Evolutionary conservation across 768 basidiomycete species (phyloP).

Genomic region (Leccinellum rugosiceps): DNA sequence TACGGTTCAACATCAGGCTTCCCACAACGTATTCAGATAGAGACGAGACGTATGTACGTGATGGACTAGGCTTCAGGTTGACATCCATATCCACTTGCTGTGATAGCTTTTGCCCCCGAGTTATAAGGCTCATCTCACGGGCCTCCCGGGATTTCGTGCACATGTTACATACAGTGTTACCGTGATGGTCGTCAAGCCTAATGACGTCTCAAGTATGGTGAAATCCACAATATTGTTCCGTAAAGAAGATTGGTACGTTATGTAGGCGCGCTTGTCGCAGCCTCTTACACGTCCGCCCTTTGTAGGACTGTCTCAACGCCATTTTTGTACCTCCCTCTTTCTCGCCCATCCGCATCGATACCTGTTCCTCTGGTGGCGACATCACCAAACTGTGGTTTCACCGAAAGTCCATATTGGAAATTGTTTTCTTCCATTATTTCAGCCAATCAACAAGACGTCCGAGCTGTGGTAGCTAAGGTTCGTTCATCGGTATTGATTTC

Average conservation of each 20-base stretch:
- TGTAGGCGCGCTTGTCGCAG: constrained; percentile 15
- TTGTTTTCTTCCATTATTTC: constrained; percentile 39
- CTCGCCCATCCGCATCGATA: constrained; percentile 52
- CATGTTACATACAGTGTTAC: constrained; percentile 60
- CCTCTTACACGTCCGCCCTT: background rate
- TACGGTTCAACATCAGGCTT: constrained; percentile 54
- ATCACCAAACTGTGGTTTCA: constrained; percentile 38
- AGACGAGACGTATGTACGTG: constrained; percentile 56
- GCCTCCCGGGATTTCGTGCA: constrained; percentile 70
- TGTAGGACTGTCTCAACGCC: constrained; percentile 54
- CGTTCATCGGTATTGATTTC: constrained; percentile 3
- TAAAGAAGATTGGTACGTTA: constrained; percentile 47
- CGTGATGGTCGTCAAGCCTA: constrained; percentile 49
- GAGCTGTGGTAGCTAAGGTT: constrained; percentile 39
- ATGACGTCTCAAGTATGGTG: constrained; percentile 39
- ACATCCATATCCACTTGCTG: constrained; percentile 2
- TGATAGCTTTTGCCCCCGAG: constrained; percentile 67
- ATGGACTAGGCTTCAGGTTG: background rate
- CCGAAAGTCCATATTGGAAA: constrained; percentile 49
- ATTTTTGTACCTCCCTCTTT: constrained; percentile 65
- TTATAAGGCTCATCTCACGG: constrained; percentile 62
- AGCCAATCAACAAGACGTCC: constrained; percentile 35
- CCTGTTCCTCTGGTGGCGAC: constrained; percentile 42
- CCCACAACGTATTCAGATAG: constrained; percentile 58
- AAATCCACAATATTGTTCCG: constrained; percentile 51